Conservation (phyloP, 805 yeast species). For the Zygoascus bituminiphila region DNA sequence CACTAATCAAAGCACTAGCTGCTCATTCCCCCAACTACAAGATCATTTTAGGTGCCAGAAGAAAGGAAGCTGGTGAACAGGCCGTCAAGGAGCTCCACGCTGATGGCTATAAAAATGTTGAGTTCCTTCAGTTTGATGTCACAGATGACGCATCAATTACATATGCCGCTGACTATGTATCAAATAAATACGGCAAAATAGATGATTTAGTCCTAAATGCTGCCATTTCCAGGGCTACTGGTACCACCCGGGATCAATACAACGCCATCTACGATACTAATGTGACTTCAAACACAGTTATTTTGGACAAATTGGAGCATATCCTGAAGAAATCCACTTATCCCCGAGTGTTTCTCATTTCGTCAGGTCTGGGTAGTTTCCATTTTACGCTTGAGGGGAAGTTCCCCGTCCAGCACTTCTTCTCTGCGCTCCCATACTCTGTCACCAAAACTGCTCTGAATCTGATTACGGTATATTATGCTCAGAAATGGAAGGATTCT, state of each 20-base stretch:
- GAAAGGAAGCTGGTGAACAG: neutral
- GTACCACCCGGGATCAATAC: neutral
- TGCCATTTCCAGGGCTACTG: neutral
- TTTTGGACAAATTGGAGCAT: neutral
- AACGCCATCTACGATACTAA: neutral
- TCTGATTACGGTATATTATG: neutral
- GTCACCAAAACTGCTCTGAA: neutral
- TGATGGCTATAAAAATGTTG: neutral
- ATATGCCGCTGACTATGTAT: neutral
- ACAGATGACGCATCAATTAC: neutral
- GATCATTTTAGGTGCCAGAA: constrained; percentile 1
- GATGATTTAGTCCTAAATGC: constrained; percentile 2
- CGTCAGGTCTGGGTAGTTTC: neutral
- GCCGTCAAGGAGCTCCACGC: neutral
- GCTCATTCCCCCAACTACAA: neutral
- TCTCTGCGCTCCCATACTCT: neutral
- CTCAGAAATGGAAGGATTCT: neutral
- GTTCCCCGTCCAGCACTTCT: no score
- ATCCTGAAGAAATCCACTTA: neutral
- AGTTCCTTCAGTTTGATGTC: neutral
- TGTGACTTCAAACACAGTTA: neutral
- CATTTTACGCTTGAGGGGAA: no score
- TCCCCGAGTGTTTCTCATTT: neutral
- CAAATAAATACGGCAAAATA: neutral
- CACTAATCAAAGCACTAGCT: neutral